phyloP scores from a whole-genome alignment of 768 basidiomycete genomes.

The Atractiella rhizophila region DNA sequence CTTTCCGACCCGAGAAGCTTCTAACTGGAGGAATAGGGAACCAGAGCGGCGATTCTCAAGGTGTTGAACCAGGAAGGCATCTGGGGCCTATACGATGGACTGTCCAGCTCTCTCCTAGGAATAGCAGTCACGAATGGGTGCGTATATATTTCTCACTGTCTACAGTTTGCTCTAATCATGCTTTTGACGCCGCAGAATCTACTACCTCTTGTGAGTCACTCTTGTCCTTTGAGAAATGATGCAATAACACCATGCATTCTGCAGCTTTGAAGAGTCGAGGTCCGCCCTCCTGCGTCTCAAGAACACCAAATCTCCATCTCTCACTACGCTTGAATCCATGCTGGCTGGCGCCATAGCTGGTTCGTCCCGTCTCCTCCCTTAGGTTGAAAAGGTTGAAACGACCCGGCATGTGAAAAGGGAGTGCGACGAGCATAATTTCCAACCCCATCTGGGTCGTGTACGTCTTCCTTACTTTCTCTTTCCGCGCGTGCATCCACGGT shows the following conservation, averaged over 20 bases:
- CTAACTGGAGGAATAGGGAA: slow-evolving; percentile 22
- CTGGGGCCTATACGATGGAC: slow-evolving; percentile 58
- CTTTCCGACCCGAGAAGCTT: not conserved
- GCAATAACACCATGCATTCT: not conserved
- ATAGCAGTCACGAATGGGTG: slow-evolving; percentile 65
- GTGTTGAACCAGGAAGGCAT: slow-evolving; percentile 65
- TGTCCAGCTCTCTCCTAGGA: slow-evolving; percentile 60
- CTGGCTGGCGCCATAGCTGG: slow-evolving; percentile 68
- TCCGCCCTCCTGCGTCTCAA: slow-evolving; percentile 18
- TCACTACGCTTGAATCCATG: slow-evolving; percentile 71
- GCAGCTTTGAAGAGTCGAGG: slow-evolving; percentile 21
- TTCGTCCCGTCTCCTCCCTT: slow-evolving; percentile 16
- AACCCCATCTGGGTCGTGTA: slow-evolving; percentile 97
- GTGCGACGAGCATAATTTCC: slow-evolving; percentile 60
- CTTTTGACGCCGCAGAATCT: slow-evolving; percentile 32
- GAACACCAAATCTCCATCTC: slow-evolving; percentile 26
- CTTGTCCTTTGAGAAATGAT: slow-evolving; percentile 45
- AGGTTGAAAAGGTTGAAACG: not conserved
- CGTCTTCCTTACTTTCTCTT: slow-evolving; percentile 24
- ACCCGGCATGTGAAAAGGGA: slow-evolving; percentile 29
- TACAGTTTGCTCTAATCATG: not conserved
- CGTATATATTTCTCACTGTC: not conserved
- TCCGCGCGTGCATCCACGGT: slow-evolving; percentile 4
- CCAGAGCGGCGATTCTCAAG: slow-evolving; percentile 40
- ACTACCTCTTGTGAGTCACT: slow-evolving; percentile 32